These are phyloP conservation scores for Petrea volubilis DNA, from an alignment of 257 asterid genomes.

Conservation along the genomic window DNA sequence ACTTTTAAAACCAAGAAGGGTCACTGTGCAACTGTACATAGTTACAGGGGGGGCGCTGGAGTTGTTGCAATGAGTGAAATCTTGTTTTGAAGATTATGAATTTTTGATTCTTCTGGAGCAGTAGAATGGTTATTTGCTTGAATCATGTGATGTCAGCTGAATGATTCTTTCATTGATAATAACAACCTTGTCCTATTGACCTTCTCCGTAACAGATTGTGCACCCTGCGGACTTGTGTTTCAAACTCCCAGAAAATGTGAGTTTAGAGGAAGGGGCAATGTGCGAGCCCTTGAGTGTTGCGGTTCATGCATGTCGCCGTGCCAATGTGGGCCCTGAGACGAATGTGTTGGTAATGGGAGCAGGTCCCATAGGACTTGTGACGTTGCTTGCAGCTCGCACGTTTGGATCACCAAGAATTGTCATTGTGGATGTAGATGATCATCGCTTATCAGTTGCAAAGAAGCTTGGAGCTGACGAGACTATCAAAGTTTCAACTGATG, in stretches of 20 bases:
- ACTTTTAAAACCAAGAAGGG: too few species aligned
- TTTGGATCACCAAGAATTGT: constrained; percentile 80
- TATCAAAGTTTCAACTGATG: constrained; percentile 61
- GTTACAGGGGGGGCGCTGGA: too few species aligned
- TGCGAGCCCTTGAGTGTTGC: constrained; percentile 98
- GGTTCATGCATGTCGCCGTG: constrained; percentile 93
- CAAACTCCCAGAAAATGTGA: constrained; percentile 84
- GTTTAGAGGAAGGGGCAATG: constrained; percentile 97
- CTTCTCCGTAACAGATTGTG: constrained; percentile 57
- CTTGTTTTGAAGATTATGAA: constrained; percentile 1
- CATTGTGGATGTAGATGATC: constrained; percentile 74
- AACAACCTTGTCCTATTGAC: neutral
- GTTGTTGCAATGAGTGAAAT: too few species aligned
- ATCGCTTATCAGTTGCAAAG: constrained; percentile 75
- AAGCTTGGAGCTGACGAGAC: constrained; percentile 77
- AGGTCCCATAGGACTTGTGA: constrained; percentile 88
- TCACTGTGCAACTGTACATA: too few species aligned
- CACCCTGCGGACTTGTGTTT: constrained; percentile 92
- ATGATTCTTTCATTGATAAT: too few species aligned
- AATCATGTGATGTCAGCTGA: too few species aligned
- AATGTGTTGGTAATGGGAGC: constrained; percentile 90
- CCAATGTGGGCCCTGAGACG: constrained; percentile 77
- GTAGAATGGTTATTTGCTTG: neutral
- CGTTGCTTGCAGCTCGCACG: constrained; percentile 88
- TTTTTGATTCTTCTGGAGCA: neutral